These are phyloP conservation scores for Linum usitatissimum DNA, from an alignment of 345 rosid species.

Conservation along the genomic window DNA sequence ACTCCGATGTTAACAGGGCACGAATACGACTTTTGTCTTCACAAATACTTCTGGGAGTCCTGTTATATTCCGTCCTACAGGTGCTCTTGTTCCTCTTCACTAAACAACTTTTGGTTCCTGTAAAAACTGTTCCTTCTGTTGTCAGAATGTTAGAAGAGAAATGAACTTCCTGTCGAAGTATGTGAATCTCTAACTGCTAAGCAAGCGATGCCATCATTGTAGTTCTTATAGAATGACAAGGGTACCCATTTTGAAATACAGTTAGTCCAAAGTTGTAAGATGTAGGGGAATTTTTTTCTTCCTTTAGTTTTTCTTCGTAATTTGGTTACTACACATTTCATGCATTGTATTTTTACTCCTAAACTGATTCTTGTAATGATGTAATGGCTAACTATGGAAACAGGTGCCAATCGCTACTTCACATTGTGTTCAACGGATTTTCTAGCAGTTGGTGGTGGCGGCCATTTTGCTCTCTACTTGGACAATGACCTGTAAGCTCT, in stretches of 20 bases:
- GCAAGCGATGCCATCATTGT: no score
- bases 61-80: conserved; percentile 66
- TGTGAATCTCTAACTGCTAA: no score
- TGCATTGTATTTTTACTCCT: background rate
- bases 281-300: no score
- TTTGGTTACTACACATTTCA: no score
- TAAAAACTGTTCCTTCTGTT: no score
- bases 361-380: background rate
- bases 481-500: conserved; percentile 72
- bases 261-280: no score
- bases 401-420: conserved; percentile 90
- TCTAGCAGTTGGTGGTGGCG: conserved; percentile 91
- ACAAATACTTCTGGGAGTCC: conserved; percentile 60
- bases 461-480: conserved; percentile 84
- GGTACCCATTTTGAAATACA: no score
- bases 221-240: no score
- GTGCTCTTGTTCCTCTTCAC: conserved; percentile 21
- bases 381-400: conserved; percentile 20
- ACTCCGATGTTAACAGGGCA: conserved; percentile 47
- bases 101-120: background rate
- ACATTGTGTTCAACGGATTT: conserved; percentile 72
- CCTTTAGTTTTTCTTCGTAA: no score
- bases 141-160: background rate
- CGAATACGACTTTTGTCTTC: conserved; percentile 84
- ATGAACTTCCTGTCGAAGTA: no score